Evolutionary conservation across 257 asterid genomes (phyloP).

Genomic region (Anisodus tanguticus): DNA sequence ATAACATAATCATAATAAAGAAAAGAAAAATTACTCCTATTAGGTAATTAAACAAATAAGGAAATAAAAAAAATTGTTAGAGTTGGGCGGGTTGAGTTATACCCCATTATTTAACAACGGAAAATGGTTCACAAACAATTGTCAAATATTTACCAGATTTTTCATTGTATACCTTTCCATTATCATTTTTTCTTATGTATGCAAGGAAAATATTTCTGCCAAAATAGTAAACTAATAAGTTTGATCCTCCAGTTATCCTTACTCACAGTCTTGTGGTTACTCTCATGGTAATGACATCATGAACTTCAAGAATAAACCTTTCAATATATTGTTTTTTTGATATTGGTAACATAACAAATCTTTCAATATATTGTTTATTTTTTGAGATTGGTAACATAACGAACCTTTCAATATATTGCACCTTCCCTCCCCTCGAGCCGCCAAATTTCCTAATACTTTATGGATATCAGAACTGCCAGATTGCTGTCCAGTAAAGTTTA

Average conservation of each 20-base stretch:
- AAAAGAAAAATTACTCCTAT: no score
- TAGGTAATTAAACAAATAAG: no score
- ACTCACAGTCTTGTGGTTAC: not conserved
- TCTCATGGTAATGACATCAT: not conserved
- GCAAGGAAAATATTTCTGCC: not conserved
- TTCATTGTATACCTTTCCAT: not conserved
- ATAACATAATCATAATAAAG: no score
- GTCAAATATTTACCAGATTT: not conserved
- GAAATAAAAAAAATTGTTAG: no score
- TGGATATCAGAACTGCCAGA: not conserved
- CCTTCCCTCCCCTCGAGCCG: not conserved
- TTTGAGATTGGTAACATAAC: no score
- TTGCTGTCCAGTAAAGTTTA: no score
- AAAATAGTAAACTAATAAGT: not conserved
- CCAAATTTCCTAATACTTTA: not conserved
- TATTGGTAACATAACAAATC: no score
- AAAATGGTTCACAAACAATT: no score
- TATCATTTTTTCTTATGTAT: not conserved
- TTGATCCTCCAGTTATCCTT: not conserved
- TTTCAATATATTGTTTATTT: no score
- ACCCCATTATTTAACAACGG: not conserved
- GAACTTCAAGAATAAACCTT: not conserved
- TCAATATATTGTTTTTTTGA: no score
- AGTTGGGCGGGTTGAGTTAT: no score
- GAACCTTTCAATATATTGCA: not conserved